phyloP scores from a whole-genome alignment of 2,329 filamentous ascomycete species.

The Diaporthe helianthi region DNA sequence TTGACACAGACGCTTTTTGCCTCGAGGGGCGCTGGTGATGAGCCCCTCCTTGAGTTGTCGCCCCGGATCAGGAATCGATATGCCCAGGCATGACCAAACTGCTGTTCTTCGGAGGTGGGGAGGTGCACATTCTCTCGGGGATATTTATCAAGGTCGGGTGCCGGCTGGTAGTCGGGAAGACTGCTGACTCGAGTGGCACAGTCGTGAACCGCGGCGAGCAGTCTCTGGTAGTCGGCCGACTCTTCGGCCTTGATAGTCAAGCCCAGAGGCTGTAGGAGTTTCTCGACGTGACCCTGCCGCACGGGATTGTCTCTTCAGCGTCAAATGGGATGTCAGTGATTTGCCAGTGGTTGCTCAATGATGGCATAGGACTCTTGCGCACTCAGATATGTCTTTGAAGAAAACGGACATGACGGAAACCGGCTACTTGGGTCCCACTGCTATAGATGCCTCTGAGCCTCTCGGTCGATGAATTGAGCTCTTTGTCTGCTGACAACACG shows the following conservation, averaged over 20 bases:
- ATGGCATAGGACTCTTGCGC: neutral
- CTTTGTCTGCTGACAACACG: neutral
- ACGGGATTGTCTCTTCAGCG: slow-evolving; percentile 44
- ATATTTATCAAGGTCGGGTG: neutral
- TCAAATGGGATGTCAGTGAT: neutral
- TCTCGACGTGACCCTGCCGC: slow-evolving; percentile 47
- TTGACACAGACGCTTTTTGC: slow-evolving; percentile 59
- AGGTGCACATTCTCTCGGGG: slow-evolving; percentile 10
- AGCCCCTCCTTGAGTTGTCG: slow-evolving; percentile 36
- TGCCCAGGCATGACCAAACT: slow-evolving; percentile 5
- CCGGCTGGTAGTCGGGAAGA: slow-evolving; percentile 50
- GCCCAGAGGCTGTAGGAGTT: slow-evolving; percentile 46
- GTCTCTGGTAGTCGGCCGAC: slow-evolving; percentile 52
- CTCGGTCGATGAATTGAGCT: neutral
- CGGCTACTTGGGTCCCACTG: slow-evolving; percentile 29
- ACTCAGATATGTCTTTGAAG: slow-evolving; percentile 46
- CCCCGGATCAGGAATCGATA: slow-evolving; percentile 9
- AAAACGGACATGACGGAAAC: slow-evolving; percentile 46
- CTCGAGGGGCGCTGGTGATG: slow-evolving; percentile 47
- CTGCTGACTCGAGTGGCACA: slow-evolving; percentile 53
- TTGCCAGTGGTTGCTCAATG: neutral
- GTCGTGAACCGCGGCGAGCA: slow-evolving; percentile 59
- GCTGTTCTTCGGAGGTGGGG: neutral
- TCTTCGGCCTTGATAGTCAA: slow-evolving; percentile 47
- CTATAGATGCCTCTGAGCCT: slow-evolving; percentile 19